Base-by-base conservation (phyloP, 23 red algal genomes). In the Chondrus crispus region DNA sequence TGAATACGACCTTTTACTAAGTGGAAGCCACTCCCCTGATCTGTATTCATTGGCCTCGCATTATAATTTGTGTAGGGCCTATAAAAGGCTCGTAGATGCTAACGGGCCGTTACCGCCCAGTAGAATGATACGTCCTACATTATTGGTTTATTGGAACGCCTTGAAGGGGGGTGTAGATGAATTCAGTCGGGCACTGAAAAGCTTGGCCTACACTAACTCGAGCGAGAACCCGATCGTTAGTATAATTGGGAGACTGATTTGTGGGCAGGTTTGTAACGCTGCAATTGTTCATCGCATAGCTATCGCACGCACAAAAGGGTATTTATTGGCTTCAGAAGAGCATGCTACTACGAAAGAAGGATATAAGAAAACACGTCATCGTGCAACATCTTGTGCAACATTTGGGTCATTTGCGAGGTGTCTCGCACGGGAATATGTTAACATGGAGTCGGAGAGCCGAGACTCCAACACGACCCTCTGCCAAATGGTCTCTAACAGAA, bases 81-180 rank as follows among this genome's bases (percentile, higher is more conserved):
- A 80, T 30, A 24, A 35, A 2, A 6, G 5, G 4, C 20, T 80
- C 2, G 42, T 33, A 12, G 5, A 11, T 6, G 16, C 39, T 6
- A 4, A 80, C 19, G 75, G 75, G 39, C 32, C 75, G 2, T 32
- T 80, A 6, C 75, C 47, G 35, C 75, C 75, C 2, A 20, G 48
- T 3, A 2, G 38, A 26, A 80, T 55, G 46, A 80, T 80, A 5
- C 41, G 75, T 51, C 75, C 75, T 57, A 80, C 75, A 5, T 22
- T 45, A 19, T 55, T 80, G 7, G 75, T 80, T 24, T 80, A 53
- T 28, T 80, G 75, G 46, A 80, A 80, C 24, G 35, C 53, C 47
- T 35, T 80, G 7, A 80, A 80, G 47, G 75, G 47, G 18, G 75
- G 47, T 5, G 75, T 80, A 2, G 75, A 80, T 14, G 75, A 80